Evolutionary conservation across 129 eudicot species (phyloP).

Genomic region (Artemisia annua): DNA sequence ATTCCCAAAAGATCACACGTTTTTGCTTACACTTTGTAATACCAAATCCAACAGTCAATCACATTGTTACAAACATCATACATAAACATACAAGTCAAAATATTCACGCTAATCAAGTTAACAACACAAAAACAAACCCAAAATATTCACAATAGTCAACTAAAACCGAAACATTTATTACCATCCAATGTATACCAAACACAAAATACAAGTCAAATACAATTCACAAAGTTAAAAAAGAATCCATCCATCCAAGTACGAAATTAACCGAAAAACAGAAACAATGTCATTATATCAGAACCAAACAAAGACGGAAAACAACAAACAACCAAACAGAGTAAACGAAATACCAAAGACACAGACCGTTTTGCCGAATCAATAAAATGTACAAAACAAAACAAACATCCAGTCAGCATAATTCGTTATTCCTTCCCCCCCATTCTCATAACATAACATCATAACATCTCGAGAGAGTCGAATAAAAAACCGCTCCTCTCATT

Average conservation of each 20-base stretch:
- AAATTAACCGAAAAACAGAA: background rate
- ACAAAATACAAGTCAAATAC: slow-evolving; percentile 21
- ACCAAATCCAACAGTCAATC: background rate
- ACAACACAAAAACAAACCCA: background rate
- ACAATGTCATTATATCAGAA: slow-evolving; percentile 22
- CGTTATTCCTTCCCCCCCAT: no score
- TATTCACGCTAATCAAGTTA: background rate
- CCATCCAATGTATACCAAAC: slow-evolving; percentile 18
- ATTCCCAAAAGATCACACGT: no score
- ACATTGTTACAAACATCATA: background rate
- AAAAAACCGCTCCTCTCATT: no score
- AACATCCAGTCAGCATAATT: no score
- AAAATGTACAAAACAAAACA: slow-evolving; percentile 31
- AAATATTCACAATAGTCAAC: background rate
- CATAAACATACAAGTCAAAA: background rate
- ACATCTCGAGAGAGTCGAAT: no score
- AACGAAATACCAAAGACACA: slow-evolving; percentile 23
- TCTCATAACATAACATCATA: no score
- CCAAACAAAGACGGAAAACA: slow-evolving; percentile 20
- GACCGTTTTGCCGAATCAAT: slow-evolving; percentile 31
- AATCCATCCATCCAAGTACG: slow-evolving; percentile 15
- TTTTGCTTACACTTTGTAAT: background rate
- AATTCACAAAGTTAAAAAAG: slow-evolving; percentile 29
- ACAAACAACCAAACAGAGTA: slow-evolving; percentile 11
- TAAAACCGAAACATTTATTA: slow-evolving; percentile 26